Evolutionary conservation across 345 rosid genomes (phyloP), one percentile per base, ranked within the genome.

Genomic region (Salix brachista): DNA sequence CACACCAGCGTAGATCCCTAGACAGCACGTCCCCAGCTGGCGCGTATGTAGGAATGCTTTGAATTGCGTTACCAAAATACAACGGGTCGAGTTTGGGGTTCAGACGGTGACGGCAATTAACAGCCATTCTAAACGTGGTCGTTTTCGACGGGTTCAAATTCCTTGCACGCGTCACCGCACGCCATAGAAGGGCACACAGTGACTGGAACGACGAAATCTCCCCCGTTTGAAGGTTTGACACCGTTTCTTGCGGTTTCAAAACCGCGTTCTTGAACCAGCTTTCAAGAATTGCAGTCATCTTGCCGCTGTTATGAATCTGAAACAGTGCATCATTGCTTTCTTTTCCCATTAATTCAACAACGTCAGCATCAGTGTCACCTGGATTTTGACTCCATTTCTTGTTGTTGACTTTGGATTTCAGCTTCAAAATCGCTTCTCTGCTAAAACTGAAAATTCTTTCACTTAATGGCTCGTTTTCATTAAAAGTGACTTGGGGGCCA

Each of bases 131-230:
- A 69, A 95, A 95, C 82, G 99, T 91, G 18, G 98, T 90, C 84
- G 74, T 84, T 75, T 91, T 87, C 0, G 83, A 8, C 8, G 78
- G 71, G 13, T 84, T 90, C 6, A 90, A 80, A 73, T 90, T 90
- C 85, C 99, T 90, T 11, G 93, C 98, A 9, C 96, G 91, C 11
- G 98, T 95, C 80, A 91, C 90, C 39, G 93, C 90, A 9, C 87
- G 85, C 99, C 99, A 95, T 5, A 95, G 84, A 50, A 91, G 86
- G 7, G 96, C 91, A 34, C 87, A 85, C 0, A 95, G 87, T 2
- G 97, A 91, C 72, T 95, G 98, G 74, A 95, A 95, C 77, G 98
- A 95, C 26, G 99, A 95, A 72, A 95, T 89, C 84, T 90, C 99
- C 34, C 1, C 41, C 78, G 6, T 14, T 80, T 85, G 23, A 9